A percentile compares a stretch with the other conserved stretches of the same genome.
These are phyloP conservation scores for Amanita pallidorosea DNA, from an alignment of 768 basidiomycete genomes.

Conservation along the genomic window DNA sequence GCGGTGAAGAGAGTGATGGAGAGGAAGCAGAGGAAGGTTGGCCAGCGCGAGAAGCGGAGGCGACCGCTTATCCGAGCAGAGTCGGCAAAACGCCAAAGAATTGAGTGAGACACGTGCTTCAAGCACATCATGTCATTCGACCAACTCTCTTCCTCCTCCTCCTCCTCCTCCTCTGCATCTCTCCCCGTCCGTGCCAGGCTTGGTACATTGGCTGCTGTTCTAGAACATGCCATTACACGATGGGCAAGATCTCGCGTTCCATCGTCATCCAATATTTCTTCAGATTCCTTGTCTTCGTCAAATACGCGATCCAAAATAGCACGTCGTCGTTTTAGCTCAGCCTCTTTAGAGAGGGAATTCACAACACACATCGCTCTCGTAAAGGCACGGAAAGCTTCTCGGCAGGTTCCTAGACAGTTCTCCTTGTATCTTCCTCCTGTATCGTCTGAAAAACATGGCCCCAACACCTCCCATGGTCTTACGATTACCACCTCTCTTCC, in stretches of 20 bases:
- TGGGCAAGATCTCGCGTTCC: conserved; percentile 44
- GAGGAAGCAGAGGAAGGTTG: conserved; percentile 79
- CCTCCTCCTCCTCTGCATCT: conserved; percentile 30
- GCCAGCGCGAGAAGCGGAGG: conserved; percentile 82
- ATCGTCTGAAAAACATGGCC: conserved; percentile 4
- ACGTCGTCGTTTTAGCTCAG: conserved; percentile 35
- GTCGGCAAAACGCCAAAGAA: neutral
- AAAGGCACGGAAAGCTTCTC: conserved; percentile 49
- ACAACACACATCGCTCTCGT: conserved; percentile 47
- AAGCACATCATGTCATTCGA: conserved; percentile 7
- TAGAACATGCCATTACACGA: conserved; percentile 60
- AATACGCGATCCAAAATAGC: conserved; percentile 32
- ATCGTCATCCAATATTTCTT: conserved; percentile 33
- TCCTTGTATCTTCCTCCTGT: conserved; percentile 44
- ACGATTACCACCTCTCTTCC: conserved; percentile 36
- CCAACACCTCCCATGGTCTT: conserved; percentile 14
- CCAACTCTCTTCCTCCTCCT: conserved; percentile 27
- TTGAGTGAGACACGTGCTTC: neutral
- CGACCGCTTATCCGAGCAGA: conserved; percentile 34
- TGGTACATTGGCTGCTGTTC: conserved; percentile 46
- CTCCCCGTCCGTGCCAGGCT: conserved; percentile 29
- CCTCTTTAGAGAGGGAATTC: conserved; percentile 51
- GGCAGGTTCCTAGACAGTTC: conserved; percentile 53
- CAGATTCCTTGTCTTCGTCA: conserved; percentile 37
- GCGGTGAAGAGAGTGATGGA: conserved; percentile 85